Conservation (phyloP, 306 rosid species). For the Citrullus colocynthis region DNA sequence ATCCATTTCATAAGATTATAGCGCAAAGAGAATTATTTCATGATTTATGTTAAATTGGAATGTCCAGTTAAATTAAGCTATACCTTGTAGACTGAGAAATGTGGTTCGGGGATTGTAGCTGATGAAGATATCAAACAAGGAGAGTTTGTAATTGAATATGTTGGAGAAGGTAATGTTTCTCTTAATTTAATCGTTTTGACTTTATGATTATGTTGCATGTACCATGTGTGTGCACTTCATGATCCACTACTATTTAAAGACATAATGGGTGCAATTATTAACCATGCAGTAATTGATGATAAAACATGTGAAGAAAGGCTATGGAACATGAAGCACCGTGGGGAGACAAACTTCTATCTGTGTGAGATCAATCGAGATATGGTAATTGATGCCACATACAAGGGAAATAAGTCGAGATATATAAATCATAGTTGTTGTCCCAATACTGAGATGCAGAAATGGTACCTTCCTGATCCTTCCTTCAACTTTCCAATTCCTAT, state of each 20-base stretch:
- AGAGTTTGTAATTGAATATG: conserved; percentile 89
- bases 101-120: conserved; percentile 86
- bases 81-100: conserved; percentile 78
- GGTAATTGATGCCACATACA: conserved; percentile 96
- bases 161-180: conserved; percentile 67
- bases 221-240: not conserved
- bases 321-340: conserved; percentile 92
- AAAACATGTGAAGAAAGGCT: conserved; percentile 89
- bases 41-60: not conserved
- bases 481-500: not conserved
- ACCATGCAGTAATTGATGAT: conserved; percentile 74
- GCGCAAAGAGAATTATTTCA: not conserved
- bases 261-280: conserved; percentile 10
- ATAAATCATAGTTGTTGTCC: conserved; percentile 97
- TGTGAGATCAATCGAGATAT: conserved; percentile 91
- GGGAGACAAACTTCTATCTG: conserved; percentile 92
- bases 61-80: conserved; percentile 14
- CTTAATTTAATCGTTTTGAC: not conserved
- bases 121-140: conserved; percentile 82
- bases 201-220: not conserved
- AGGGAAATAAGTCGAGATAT: conserved; percentile 95
- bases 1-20: not conserved
- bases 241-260: not conserved
- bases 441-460: conserved; percentile 98
- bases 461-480: conserved; percentile 39